Conservation (phyloP, 176 grass and related monocot genomes). For the Rhynchospora tenuis region DNA sequence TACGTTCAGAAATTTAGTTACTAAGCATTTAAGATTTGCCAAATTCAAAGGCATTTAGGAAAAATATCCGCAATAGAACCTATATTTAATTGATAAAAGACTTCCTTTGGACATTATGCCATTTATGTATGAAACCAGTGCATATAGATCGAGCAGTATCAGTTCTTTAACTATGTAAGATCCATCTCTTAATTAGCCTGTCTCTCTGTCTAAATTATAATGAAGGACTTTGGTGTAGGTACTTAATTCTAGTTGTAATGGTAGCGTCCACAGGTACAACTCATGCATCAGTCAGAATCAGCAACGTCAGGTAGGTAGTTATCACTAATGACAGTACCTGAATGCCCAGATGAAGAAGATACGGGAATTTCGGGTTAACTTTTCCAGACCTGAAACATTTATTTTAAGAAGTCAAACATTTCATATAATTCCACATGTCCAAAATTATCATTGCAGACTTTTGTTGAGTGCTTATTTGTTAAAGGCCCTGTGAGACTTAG, state of each 20-base stretch:
- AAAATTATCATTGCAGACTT: not conserved
- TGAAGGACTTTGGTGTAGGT: not conserved
- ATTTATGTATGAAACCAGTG: not conserved
- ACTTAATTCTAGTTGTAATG: not conserved
- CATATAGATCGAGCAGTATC: too few relatives aligned
- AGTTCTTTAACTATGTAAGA: not conserved
- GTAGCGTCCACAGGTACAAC: not conserved
- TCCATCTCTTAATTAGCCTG: not conserved
- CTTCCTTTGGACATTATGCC: not conserved
- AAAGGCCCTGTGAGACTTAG: not conserved
- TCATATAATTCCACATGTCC: not conserved
- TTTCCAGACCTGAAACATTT: conserved; percentile 70
- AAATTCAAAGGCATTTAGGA: not conserved
- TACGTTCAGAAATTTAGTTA: not conserved
- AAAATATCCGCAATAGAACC: not conserved
- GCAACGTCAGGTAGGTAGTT: not conserved
- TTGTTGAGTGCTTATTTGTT: not conserved
- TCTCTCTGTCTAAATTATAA: not conserved
- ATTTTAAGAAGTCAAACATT: not conserved
- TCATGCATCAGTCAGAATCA: not conserved
- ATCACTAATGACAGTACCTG: conserved; percentile 36
- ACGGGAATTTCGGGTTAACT: conserved; percentile 62
- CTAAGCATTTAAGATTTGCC: not conserved
- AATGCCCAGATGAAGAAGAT: conserved; percentile 97
- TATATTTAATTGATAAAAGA: not conserved